Base-by-base conservation (phyloP, 495 filamentous ascomycete genomes). In the Neurospora sp. region DNA sequence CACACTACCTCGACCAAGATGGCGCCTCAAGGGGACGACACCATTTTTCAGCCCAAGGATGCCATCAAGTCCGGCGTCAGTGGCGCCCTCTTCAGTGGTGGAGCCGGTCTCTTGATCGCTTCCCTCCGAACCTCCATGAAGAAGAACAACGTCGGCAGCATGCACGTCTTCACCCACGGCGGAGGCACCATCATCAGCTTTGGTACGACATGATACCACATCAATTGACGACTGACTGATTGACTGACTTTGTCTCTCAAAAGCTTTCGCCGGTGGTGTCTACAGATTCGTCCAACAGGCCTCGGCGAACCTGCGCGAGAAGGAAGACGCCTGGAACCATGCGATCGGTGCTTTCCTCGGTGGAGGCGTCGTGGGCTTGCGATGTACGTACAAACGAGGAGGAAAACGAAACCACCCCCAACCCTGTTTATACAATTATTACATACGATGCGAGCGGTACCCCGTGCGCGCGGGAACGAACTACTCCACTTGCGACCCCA, bases 61-160 rank as follows among this genome's bases (percentile, higher is more conserved):
- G 90, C 94, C 73, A 82, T 98, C 73, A 80, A 83, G 70, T 84
- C 85, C 46, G 86, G 91, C 38, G 80, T 93, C 78, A 88, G 88
- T 76, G 87, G 89, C 70, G 90, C 88, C 44, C 73, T 88, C 73
- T 79, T 93, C 72, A 88, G 88, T 70, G 92, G 90, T 79, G 82
- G 83, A 61, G 87, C 87, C 59, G 96, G 96, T 75, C 80, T 91
- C 53, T 84, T 92, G 78, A 77, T 90, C 70, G 90, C 94, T 6
- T 92, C 92, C 39, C 85, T 95, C 69, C 93, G 94, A 83, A 97
- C 96, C 82, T 91, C 94, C 39, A 87, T 98, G 71, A 85, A 88
- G 20, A 93, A 88, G 82, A 87, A 87, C 76, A 96, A 97, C 80
- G 85, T 96, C 70, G 91, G 93, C 65, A 86, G 88, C 27, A 88